A percentile compares a stretch with the other conserved stretches of the same genome.
phyloP scores from a whole-genome alignment of 305 asterid species.

The Rubia peregrina region DNA sequence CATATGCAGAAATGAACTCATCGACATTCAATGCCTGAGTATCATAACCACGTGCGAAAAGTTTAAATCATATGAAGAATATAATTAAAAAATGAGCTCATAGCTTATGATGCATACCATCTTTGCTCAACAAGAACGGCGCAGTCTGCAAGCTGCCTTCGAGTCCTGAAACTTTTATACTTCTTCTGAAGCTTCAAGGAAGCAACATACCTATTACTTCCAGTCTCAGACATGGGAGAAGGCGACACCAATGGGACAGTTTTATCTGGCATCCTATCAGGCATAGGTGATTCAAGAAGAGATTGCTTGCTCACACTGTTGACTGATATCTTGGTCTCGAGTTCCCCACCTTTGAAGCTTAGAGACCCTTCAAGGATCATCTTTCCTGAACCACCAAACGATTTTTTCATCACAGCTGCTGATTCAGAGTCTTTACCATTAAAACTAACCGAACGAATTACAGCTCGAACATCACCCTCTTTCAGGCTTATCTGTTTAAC shows the following conservation, averaged over 20 bases:
- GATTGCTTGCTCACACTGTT: constrained; percentile 14
- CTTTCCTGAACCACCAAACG: constrained; percentile 42
- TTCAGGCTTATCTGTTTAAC: constrained; percentile 37
- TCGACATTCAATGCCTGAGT: too few relatives aligned
- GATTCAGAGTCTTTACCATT: constrained; percentile 29
- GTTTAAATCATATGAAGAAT: too few relatives aligned
- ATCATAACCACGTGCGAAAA: too few relatives aligned
- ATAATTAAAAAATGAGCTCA: background rate
- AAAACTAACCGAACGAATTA: constrained; percentile 26
- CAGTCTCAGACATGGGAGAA: constrained; percentile 11
- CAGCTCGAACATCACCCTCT: constrained; percentile 23
- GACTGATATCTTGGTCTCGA: constrained; percentile 42
- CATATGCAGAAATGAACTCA: constrained; percentile 1
- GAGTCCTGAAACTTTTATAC: constrained; percentile 75
- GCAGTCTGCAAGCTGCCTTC: constrained; percentile 89
- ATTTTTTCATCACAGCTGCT: constrained; percentile 17
- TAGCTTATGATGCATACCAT: constrained; percentile 41
- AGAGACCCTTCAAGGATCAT: constrained; percentile 47
- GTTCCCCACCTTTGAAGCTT: constrained; percentile 47
- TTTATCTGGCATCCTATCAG: constrained; percentile 15
- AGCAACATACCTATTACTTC: constrained; percentile 41
- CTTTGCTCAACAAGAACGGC: constrained; percentile 86
- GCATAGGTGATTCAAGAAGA: constrained; percentile 13
- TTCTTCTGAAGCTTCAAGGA: constrained; percentile 80
- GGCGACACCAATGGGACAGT: constrained; percentile 8